Conservation (phyloP, 2,329 filamentous ascomycete genomes). For the Rosellinia necatrix region DNA sequence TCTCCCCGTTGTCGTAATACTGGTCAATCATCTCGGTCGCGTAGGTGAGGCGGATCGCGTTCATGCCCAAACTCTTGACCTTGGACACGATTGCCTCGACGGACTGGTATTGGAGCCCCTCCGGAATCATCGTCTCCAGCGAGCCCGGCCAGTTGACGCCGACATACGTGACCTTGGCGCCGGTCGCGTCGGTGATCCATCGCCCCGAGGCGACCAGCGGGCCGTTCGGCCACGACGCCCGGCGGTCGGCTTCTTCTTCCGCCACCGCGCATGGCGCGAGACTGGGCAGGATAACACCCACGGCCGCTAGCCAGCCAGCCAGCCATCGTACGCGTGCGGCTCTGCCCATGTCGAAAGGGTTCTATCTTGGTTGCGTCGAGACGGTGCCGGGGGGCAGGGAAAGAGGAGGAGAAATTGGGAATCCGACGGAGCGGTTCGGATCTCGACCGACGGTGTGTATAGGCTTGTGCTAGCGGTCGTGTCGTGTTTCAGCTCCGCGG, state of each 20-base stretch:
- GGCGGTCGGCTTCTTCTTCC: slow-evolving; percentile 5
- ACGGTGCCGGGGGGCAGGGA: too few species aligned
- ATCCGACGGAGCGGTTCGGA: slow-evolving; percentile 5
- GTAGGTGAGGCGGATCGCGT: slow-evolving; percentile 65
- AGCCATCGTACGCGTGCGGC: background rate
- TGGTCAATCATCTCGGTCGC: slow-evolving; percentile 68
- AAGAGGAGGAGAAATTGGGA: too few species aligned
- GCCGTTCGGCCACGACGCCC: slow-evolving; percentile 46
- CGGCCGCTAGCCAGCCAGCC: slow-evolving; percentile 16
- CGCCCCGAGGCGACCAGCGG: slow-evolving; percentile 50
- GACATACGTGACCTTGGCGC: slow-evolving; percentile 53
- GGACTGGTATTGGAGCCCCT: slow-evolving; percentile 67
- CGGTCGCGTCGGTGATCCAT: slow-evolving; percentile 50
- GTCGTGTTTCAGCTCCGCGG: slow-evolving; percentile 24
- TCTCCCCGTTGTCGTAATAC: slow-evolving; percentile 54
- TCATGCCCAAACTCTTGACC: slow-evolving; percentile 66
- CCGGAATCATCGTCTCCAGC: slow-evolving; percentile 65
- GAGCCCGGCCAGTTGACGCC: slow-evolving; percentile 67
- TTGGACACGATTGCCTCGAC: slow-evolving; percentile 58
- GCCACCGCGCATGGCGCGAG: too few species aligned
- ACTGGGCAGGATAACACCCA: slow-evolving; percentile 1
- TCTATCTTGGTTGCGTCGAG: background rate
- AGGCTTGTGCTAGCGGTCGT: too few species aligned
- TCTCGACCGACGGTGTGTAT: slow-evolving; percentile 2
- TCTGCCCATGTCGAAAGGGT: slow-evolving; percentile 7